Conservation (phyloP, 1,139 yeast genomes). For the Saccharomyces hybrid region DNA sequence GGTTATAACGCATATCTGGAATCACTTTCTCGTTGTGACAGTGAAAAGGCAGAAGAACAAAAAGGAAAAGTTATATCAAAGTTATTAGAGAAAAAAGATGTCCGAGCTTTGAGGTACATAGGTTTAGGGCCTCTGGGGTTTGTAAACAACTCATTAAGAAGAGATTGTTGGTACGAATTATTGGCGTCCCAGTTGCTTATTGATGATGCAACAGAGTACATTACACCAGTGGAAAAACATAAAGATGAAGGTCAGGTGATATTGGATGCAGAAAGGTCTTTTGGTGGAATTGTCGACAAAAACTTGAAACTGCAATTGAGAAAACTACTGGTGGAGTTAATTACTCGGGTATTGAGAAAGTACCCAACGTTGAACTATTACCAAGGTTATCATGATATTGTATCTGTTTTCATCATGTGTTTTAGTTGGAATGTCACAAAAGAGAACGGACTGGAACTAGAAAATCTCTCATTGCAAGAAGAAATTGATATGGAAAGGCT, state of each 20-base stretch:
- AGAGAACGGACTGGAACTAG: background rate
- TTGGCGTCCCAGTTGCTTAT: conserved; percentile 13
- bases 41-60: background rate
- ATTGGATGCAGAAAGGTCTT: conserved; percentile 71
- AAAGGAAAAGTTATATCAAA: background rate
- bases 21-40: background rate
- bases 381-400: conserved; percentile 91
- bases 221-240: conserved; percentile 33
- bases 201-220: background rate
- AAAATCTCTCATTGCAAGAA: background rate
- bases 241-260: conserved; percentile 72
- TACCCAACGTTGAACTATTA: conserved; percentile 66
- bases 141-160: conserved; percentile 16
- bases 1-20: background rate
- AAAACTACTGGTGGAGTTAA: conserved; percentile 40
- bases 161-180: conserved; percentile 19
- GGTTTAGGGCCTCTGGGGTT: conserved; percentile 25
- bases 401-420: conserved; percentile 56
- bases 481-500: conserved; percentile 36
- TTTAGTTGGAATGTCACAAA: conserved; percentile 21
- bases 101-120: conserved; percentile 10
- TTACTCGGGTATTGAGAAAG: conserved; percentile 49
- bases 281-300: conserved; percentile 33
- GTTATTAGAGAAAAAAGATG: conserved; percentile 8
- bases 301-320: conserved; percentile 30